Percentiles rank a stretch among this genome's conserved stretches.
These are phyloP conservation scores for Moesziomyces parantarcticus DNA, from an alignment of 1,284 basidiomycete species.

Conservation along the genomic window DNA sequence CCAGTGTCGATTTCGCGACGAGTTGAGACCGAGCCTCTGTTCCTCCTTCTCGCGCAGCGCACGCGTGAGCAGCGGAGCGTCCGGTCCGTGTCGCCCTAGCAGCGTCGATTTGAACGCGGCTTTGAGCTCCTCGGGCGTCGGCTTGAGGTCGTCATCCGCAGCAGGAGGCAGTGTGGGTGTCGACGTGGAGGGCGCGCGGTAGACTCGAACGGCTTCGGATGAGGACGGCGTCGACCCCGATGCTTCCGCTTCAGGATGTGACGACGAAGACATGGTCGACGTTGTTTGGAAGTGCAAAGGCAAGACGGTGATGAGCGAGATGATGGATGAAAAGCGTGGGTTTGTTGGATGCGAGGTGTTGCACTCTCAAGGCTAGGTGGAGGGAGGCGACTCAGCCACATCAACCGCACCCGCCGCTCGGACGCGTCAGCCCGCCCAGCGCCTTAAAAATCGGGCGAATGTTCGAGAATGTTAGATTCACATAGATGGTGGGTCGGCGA, in stretches of 20 bases:
- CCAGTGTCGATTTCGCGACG: slow-evolving; percentile 76
- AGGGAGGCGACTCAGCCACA: no score
- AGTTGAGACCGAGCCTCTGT: slow-evolving; percentile 71
- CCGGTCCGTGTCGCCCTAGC: slow-evolving; percentile 76
- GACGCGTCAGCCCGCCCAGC: no score
- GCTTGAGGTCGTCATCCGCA: slow-evolving; percentile 70
- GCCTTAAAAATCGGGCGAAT: no score
- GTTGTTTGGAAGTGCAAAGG: no score
- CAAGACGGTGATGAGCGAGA: no score
- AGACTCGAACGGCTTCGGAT: slow-evolving; percentile 5
- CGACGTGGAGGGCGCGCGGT: slow-evolving; percentile 17
- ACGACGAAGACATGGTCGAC: no score
- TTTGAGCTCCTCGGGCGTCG: slow-evolving; percentile 79
- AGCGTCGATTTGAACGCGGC: slow-evolving; percentile 75
- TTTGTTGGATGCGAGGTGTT: no score
- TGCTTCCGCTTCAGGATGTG: background rate
- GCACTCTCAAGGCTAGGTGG: no score
- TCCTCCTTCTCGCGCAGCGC: slow-evolving; percentile 77
- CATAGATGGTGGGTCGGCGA: no score
- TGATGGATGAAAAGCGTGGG: no score
- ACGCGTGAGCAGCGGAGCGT: slow-evolving; percentile 81
- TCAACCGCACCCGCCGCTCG: no score
- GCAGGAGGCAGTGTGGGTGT: background rate
- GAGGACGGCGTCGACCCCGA: background rate
- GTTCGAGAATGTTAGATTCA: no score